Percentiles rank a stretch among this genome's conserved stretches.
phyloP scores from a whole-genome alignment of 2,329 filamentous ascomycete genomes.

The Camillea tinctor region DNA sequence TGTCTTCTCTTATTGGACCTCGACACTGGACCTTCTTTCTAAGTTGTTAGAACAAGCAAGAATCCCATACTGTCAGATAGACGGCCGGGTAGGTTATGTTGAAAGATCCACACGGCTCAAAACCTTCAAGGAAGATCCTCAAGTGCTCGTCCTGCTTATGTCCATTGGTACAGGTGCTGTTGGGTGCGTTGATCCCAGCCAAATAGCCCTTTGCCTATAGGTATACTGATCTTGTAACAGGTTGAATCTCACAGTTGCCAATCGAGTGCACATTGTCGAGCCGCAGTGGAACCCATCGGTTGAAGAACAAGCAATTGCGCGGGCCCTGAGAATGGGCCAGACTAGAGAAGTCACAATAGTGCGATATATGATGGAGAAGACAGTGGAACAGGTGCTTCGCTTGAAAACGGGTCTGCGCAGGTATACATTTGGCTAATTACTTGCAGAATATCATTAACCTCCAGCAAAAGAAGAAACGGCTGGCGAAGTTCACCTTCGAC shows the following conservation, averaged over 20 bases:
- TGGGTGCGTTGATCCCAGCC: slow-evolving; percentile 24
- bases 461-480: background rate
- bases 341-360: slow-evolving; percentile 6
- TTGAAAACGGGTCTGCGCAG: background rate
- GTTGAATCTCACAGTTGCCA: slow-evolving; percentile 22
- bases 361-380: slow-evolving; percentile 7
- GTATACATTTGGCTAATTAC: background rate
- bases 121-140: slow-evolving; percentile 19
- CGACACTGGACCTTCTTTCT: no score
- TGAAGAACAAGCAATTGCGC: slow-evolving; percentile 34
- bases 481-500: background rate
- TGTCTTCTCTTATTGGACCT: no score
- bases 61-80: no score
- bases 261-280: slow-evolving; percentile 32
- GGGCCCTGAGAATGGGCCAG: slow-evolving; percentile 33
- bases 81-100: no score
- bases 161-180: slow-evolving; percentile 33
- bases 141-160: slow-evolving; percentile 29
- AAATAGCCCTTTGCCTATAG: background rate
- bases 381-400: slow-evolving; percentile 8
- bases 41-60: background rate
- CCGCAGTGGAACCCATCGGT: slow-evolving; percentile 37
- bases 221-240: slow-evolving; percentile 21
- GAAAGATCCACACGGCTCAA: background rate
- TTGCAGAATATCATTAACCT: background rate